phyloP scores from a whole-genome alignment of 1,284 basidiomycete species.

The Phellopilus nigrolimitatus region DNA sequence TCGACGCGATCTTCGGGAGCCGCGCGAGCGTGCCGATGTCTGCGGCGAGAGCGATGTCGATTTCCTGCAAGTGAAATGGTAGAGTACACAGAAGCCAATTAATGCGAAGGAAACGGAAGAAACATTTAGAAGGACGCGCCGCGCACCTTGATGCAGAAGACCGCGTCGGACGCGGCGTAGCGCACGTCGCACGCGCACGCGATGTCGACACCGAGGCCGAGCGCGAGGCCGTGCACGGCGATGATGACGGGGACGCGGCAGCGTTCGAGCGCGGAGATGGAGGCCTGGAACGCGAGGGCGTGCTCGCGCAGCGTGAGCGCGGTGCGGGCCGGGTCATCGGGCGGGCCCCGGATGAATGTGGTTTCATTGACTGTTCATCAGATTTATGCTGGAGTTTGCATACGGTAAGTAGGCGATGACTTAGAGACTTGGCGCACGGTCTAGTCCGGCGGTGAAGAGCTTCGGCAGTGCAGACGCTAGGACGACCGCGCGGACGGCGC shows the following conservation, averaged over 20 bases:
- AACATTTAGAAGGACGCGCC: neutral
- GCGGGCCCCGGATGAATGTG: slow-evolving; percentile 24
- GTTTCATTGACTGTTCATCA: slow-evolving; percentile 20
- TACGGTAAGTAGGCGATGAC: too few relatives aligned
- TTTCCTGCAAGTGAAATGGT: slow-evolving; percentile 73
- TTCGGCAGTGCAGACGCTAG: slow-evolving; percentile 67
- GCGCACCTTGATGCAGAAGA: slow-evolving; percentile 75
- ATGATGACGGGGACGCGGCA: slow-evolving; percentile 82
- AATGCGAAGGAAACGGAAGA: too few relatives aligned
- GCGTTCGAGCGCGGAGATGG: slow-evolving; percentile 66
- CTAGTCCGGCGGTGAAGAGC: slow-evolving; percentile 78
- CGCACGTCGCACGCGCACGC: slow-evolving; percentile 80
- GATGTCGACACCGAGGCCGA: slow-evolving; percentile 79
- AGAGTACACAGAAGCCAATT: too few relatives aligned
- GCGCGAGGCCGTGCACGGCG: slow-evolving; percentile 72
- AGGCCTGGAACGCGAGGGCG: slow-evolving; percentile 68
- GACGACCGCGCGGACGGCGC: slow-evolving; percentile 65
- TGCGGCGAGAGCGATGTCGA: slow-evolving; percentile 85
- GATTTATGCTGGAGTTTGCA: slow-evolving; percentile 1
- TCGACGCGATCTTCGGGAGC: slow-evolving; percentile 78
- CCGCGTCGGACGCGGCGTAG: slow-evolving; percentile 57
- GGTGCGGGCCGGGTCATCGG: slow-evolving; percentile 48
- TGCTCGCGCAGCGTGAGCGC: slow-evolving; percentile 46
- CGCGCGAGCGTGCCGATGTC: slow-evolving; percentile 89
- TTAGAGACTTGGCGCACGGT: slow-evolving; percentile 58